Evolutionary conservation across 2,329 filamentous ascomycete genomes (phyloP).

Genomic region (Phaeosphaeria sp.): DNA sequence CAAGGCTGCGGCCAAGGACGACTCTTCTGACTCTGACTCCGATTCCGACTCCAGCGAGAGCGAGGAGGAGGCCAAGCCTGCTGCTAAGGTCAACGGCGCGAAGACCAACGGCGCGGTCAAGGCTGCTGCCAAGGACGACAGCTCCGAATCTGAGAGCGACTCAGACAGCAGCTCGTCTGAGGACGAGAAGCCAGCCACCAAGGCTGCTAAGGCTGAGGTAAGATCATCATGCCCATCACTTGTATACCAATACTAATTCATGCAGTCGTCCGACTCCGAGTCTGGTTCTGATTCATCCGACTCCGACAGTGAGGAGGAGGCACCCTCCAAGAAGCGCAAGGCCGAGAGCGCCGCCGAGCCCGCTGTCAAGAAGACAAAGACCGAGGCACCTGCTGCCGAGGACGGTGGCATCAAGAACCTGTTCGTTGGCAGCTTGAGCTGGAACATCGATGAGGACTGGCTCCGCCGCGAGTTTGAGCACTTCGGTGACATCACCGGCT

Average conservation of each 20-base stretch:
- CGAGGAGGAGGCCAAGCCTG: slow-evolving; percentile 36
- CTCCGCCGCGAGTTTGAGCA: slow-evolving; percentile 82
- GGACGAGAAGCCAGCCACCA: slow-evolving; percentile 34
- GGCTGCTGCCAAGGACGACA: slow-evolving; percentile 46
- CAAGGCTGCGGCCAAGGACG: slow-evolving; percentile 46
- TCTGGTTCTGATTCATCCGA: slow-evolving; percentile 45
- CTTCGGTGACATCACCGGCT: slow-evolving; percentile 74
- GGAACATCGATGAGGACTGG: slow-evolving; percentile 86
- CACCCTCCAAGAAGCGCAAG: slow-evolving; percentile 71
- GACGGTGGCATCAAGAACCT: slow-evolving; percentile 67
- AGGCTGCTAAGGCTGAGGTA: slow-evolving; percentile 42
- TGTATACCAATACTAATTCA: slow-evolving; percentile 17
- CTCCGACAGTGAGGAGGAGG: slow-evolving; percentile 43
- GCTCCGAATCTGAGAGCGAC: slow-evolving; percentile 44
- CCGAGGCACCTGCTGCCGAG: slow-evolving; percentile 56
- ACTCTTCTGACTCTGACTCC: slow-evolving; percentile 39
- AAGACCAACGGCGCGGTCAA: slow-evolving; percentile 45
- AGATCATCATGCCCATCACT: background rate
- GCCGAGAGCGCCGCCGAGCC: slow-evolving; percentile 61
- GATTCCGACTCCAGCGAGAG: slow-evolving; percentile 36
- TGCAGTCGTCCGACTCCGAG: slow-evolving; percentile 46
- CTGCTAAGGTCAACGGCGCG: slow-evolving; percentile 37
- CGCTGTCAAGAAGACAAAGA: slow-evolving; percentile 72
- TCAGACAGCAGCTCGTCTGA: slow-evolving; percentile 40
- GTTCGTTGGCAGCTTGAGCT: slow-evolving; percentile 89